Percentiles rank a stretch among this genome's conserved stretches.
Conservation (phyloP, 1,139 yeast species). For the Diutina ranongensis region DNA sequence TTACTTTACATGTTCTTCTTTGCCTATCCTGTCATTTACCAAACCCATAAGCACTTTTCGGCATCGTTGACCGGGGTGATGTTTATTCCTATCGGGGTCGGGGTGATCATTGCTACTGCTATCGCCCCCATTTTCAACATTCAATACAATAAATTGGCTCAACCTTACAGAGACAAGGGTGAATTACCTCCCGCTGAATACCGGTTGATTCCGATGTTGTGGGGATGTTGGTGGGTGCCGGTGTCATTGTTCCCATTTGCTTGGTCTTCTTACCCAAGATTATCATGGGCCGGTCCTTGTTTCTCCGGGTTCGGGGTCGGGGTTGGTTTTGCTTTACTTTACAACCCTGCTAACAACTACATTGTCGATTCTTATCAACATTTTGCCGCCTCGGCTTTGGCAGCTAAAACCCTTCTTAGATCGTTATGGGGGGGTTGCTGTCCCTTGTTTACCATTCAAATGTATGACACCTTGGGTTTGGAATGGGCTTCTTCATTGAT, state of each 20-base stretch:
- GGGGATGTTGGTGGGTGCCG: slow-evolving; percentile 51
- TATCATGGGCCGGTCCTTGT: slow-evolving; percentile 59
- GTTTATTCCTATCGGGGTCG: slow-evolving; percentile 64
- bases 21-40: slow-evolving; percentile 54
- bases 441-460: slow-evolving; percentile 66
- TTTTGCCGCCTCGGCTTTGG: slow-evolving; percentile 60
- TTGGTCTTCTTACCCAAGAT: slow-evolving; percentile 46
- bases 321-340: slow-evolving; percentile 46
- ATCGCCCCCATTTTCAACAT: slow-evolving; percentile 47
- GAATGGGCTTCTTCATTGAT: slow-evolving; percentile 64
- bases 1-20: slow-evolving; percentile 47
- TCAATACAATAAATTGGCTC: slow-evolving; percentile 44
- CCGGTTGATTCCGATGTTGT: slow-evolving; percentile 54
- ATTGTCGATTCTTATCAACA: slow-evolving; percentile 63
- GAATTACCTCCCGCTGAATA: slow-evolving; percentile 51
- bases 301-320: slow-evolving; percentile 51
- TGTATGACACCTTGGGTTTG: slow-evolving; percentile 58
- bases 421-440: slow-evolving; percentile 67
- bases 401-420: slow-evolving; percentile 56
- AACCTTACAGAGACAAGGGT: slow-evolving; percentile 36
- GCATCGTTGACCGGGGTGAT: slow-evolving; percentile 51
- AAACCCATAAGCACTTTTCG: slow-evolving; percentile 55
- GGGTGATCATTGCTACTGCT: slow-evolving; percentile 41
- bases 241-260: slow-evolving; percentile 46
- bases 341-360: slow-evolving; percentile 60